These are phyloP conservation scores for Neonectria coccinea DNA, from an alignment of 2,329 filamentous ascomycete species.

Conservation along the genomic window DNA sequence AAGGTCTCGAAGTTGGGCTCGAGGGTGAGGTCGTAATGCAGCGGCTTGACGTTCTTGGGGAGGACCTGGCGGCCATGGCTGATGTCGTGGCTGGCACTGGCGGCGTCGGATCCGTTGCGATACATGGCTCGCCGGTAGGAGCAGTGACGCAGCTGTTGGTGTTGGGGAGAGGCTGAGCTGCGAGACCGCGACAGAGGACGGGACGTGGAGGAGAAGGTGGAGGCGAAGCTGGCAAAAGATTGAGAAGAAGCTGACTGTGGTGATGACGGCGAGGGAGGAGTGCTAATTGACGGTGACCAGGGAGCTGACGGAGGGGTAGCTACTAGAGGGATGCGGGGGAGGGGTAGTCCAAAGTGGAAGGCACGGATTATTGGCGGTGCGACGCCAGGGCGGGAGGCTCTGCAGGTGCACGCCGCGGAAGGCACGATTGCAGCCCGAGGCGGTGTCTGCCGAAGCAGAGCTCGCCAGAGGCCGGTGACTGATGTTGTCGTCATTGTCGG, in stretches of 20 bases:
- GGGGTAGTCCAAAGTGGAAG: constrained; percentile 41
- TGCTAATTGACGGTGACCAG: not conserved
- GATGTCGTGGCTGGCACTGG: constrained; percentile 43
- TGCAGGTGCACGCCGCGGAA: constrained; percentile 4
- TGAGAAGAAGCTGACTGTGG: not conserved
- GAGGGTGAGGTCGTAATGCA: constrained; percentile 90
- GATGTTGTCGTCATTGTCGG: constrained; percentile 4
- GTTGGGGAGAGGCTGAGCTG: constrained; percentile 28
- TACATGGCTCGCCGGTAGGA: constrained; percentile 47
- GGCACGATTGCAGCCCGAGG: constrained; percentile 8
- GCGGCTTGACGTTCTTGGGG: constrained; percentile 90
- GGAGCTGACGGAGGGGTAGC: constrained; percentile 25
- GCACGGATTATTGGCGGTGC: constrained; percentile 39
- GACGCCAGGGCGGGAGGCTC: constrained; percentile 5
- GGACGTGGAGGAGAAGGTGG: not conserved
- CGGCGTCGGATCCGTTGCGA: constrained; percentile 43
- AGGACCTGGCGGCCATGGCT: constrained; percentile 77
- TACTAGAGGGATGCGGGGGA: constrained; percentile 37
- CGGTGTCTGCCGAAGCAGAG: constrained; percentile 14
- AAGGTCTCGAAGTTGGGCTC: constrained; percentile 92
- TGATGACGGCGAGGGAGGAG: not conserved
- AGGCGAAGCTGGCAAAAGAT: constrained; percentile 1
- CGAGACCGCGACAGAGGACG: constrained; percentile 14
- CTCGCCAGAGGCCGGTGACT: constrained; percentile 9
- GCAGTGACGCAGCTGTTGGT: constrained; percentile 43